A percentile compares a stretch with the other conserved stretches of the same genome.
These are phyloP conservation scores for Iris macrosiphon DNA, from an alignment of 106 monocot genomes.

Conservation along the genomic window DNA sequence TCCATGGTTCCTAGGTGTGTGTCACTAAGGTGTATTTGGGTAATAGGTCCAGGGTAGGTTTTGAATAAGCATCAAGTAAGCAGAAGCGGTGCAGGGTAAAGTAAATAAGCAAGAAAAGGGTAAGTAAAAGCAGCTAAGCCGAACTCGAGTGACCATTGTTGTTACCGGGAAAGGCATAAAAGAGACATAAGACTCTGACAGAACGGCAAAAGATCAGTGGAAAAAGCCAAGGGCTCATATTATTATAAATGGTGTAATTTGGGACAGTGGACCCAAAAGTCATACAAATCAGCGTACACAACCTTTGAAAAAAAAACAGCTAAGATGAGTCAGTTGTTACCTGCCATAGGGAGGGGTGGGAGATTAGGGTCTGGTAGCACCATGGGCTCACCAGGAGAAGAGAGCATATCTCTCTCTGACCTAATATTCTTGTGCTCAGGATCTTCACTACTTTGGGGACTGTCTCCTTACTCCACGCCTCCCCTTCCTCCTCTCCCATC, in stretches of 20 bases:
- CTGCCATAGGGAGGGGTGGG: constrained; percentile 71
- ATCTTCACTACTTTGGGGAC: constrained; percentile 46
- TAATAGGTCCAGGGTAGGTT: no score
- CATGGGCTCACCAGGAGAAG: constrained; percentile 59
- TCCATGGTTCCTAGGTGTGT: no score
- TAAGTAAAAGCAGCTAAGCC: no score
- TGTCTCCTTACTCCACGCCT: constrained; percentile 40
- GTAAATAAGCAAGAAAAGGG: no score
- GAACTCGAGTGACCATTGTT: no score
- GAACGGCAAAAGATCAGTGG: not conserved
- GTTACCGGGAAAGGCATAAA: no score
- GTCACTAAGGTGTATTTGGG: no score
- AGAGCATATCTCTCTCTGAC: constrained; percentile 54
- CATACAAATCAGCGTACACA: no score
- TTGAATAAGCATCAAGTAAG: no score
- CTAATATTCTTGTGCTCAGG: constrained; percentile 29
- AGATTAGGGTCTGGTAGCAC: constrained; percentile 63
- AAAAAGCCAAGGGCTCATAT: not conserved
- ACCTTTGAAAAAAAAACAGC: no score
- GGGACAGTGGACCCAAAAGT: not conserved
- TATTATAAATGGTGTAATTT: not conserved
- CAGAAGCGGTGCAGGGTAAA: no score
- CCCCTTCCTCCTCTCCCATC: constrained; percentile 1
- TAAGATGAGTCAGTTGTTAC: constrained; percentile 19
- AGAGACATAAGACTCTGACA: not conserved